phyloP scores from a whole-genome alignment of 345 rosid genomes.

The Raphanus sativus region DNA sequence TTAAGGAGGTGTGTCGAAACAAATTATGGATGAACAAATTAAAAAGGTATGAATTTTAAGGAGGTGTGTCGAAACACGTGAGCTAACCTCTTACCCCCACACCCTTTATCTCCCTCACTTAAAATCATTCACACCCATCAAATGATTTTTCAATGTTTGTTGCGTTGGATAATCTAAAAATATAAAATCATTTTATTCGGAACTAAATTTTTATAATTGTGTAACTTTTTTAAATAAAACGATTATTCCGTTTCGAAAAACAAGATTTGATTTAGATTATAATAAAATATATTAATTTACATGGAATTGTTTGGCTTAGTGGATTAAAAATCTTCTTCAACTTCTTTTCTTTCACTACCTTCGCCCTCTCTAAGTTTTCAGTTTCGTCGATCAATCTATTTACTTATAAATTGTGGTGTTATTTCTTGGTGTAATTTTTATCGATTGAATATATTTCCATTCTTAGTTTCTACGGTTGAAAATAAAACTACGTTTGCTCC shows the following conservation, averaged over 20 bases:
- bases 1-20: too few relatives aligned
- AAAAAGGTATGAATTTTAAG: slow-evolving; percentile 44
- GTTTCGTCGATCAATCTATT: not conserved
- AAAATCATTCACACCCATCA: slow-evolving; percentile 45
- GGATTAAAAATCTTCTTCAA: not conserved
- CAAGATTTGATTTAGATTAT: not conserved
- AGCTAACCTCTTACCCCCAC: slow-evolving; percentile 74
- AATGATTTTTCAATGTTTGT: slow-evolving; percentile 28
- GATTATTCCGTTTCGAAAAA: not conserved
- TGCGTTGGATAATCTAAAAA: slow-evolving; percentile 20
- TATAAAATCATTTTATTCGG: not conserved
- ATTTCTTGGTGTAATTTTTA: not conserved
- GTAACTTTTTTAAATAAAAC: not conserved
- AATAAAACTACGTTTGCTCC: slow-evolving; percentile 10
- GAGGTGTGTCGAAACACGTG: slow-evolving; percentile 72
- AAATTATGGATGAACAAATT: slow-evolving; percentile 16
- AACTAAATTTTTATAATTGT: slow-evolving; percentile 13
- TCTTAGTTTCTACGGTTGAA: slow-evolving; percentile 15
- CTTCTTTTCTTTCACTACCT: not conserved
- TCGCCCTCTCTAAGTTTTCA: not conserved
- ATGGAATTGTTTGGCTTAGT: not conserved
- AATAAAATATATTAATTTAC: not conserved
- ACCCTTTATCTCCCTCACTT: slow-evolving; percentile 50
- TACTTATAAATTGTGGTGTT: not conserved
- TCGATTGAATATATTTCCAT: slow-evolving; percentile 19